Conservation (phyloP, 352 stramenopile genomes). For the Globisporangium mamillatum region DNA sequence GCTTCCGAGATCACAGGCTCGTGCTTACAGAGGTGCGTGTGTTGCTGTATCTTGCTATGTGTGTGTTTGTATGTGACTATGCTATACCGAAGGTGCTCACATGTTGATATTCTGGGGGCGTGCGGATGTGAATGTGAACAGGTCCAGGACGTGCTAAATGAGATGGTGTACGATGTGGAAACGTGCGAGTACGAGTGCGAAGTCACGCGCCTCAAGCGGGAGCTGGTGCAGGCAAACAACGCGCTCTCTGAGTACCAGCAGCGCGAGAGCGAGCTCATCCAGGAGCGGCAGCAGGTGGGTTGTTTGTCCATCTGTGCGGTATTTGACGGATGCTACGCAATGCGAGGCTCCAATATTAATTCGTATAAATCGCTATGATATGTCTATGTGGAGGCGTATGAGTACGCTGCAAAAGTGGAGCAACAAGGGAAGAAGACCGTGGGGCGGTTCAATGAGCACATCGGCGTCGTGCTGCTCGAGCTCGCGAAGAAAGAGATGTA, state of each 20-base stretch:
- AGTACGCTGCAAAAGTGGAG: constrained; percentile 50
- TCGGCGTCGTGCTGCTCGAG: constrained; percentile 51
- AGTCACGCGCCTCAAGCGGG: constrained; percentile 27
- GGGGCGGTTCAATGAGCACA: constrained; percentile 42
- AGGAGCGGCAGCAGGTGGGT: constrained; percentile 56
- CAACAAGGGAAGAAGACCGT: constrained; percentile 42
- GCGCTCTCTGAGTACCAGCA: constrained; percentile 47
- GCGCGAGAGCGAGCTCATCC: constrained; percentile 57
- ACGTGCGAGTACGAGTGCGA: constrained; percentile 59
- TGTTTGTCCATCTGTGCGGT: neutral
- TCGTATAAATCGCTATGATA: neutral
- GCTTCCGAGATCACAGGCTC: constrained; percentile 35
- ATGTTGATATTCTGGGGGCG: neutral
- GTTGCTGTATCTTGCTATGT: neutral
- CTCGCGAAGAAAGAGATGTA: constrained; percentile 65
- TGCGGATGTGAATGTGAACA: constrained; percentile 14
- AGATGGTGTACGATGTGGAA: constrained; percentile 86
- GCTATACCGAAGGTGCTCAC: neutral
- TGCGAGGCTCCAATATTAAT: neutral
- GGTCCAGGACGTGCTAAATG: constrained; percentile 65
- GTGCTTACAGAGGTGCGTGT: constrained; percentile 43
- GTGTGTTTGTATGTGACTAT: neutral
- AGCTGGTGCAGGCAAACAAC: constrained; percentile 34
- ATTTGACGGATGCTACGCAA: no score
- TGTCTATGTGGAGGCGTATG: constrained; percentile 39